Percentiles rank a stretch among this genome's conserved stretches.
Evolutionary conservation across 805 yeast species (phyloP).

Genomic region (Spencermartinsiella europaea): DNA sequence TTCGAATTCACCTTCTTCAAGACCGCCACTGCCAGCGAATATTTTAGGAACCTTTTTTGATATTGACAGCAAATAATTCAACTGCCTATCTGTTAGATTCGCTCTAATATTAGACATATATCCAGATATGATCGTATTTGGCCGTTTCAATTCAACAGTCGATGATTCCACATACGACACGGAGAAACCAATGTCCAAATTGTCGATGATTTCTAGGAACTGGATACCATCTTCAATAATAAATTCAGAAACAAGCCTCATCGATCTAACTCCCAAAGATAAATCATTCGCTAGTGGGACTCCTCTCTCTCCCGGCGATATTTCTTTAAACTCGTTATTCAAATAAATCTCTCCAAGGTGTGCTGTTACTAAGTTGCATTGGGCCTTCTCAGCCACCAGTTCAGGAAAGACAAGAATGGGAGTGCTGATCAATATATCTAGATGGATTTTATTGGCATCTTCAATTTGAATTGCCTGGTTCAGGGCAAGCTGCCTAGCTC

Average conservation of each 20-base stretch:
- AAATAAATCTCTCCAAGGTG: constrained; percentile 81
- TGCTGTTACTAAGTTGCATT: constrained; percentile 59
- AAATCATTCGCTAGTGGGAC: constrained; percentile 46
- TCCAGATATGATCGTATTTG: constrained; percentile 52
- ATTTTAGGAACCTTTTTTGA: constrained; percentile 52
- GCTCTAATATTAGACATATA: constrained; percentile 58
- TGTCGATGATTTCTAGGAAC: constrained; percentile 57
- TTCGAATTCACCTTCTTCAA: constrained; percentile 56
- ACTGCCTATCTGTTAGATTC: constrained; percentile 68
- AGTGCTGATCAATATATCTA: constrained; percentile 68
- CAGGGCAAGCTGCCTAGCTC: constrained; percentile 83
- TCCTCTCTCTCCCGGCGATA: constrained; percentile 20
- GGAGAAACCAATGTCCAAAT: constrained; percentile 55
- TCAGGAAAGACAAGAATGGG: constrained; percentile 80
- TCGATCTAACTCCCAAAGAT: constrained; percentile 64
- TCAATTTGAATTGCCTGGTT: constrained; percentile 62
- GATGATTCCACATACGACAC: constrained; percentile 45
- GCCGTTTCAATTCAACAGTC: constrained; percentile 34
- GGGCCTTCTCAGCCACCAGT: constrained; percentile 33
- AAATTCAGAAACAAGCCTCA: constrained; percentile 61
- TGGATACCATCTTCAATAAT: constrained; percentile 46
- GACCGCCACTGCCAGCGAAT: constrained; percentile 42
- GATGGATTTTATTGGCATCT: constrained; percentile 55
- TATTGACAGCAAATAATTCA: constrained; percentile 51
- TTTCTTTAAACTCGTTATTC: constrained; percentile 49